Evolutionary conservation across 1,284 basidiomycete species (phyloP), one percentile per base, ranked within the genome.

Genomic region (Apiotrichum brassicae): DNA sequence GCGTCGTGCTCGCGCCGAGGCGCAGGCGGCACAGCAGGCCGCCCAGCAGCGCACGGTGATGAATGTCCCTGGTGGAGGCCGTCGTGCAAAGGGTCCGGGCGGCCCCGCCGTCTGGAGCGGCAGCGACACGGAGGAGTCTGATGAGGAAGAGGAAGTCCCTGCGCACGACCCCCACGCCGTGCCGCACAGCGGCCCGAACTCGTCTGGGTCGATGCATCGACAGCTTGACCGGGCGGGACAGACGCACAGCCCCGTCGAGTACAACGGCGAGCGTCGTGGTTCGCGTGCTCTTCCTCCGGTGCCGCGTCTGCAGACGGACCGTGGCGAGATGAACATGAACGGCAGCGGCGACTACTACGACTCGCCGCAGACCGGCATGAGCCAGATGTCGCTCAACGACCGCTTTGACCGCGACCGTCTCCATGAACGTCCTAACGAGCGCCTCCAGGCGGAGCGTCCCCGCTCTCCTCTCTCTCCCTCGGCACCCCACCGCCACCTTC

Each of bases 1-100:
- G 64, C 79, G 90, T 45, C 86, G 87, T 61, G 85, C 86, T 12
- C 86, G 85, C 67, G 78, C 79, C 13, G 83, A 90, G 63, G 86
- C 85, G 19, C 62, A 63, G 2, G 66, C 56, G 3, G 56, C 48
- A 9, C 84, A 88, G 61, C 83, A 87, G 62, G 33, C 33, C 7
- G 33, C n/a, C 12, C 33, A 34, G 32, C 84, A 83, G 36, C 85
- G 83, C 3, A 28, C 37, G 40, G 87, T 85, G 19, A 80, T 78
- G 43, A 80, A 51, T 38, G 34, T 65, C 23, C 68, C 66, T 4
- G 66, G 68, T 18, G 65, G 58, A 24, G 66, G 67, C 7, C 62
- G 61, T 36, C 53, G 61, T 37, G 44, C 47, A 23, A 48, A 48
- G 34, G 43, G 40, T 30, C 43, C 34, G 41, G 41, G 9, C 38